Evolutionary conservation across 1,139 yeast species (phyloP).

Genomic region (Pichia sp.): DNA sequence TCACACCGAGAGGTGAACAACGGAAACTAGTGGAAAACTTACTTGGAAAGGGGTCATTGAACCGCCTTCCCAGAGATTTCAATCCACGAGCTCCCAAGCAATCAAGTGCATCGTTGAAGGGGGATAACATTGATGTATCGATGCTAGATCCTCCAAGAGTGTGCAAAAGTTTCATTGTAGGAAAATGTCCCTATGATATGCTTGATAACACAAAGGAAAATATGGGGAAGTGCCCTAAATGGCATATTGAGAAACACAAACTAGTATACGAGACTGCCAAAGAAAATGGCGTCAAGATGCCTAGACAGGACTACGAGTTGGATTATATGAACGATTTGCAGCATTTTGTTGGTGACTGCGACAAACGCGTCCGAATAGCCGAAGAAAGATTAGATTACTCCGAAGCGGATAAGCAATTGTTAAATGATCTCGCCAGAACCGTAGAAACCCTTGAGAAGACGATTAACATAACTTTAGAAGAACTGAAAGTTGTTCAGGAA

Average conservation of each 20-base stretch:
- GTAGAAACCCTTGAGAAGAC: constrained; percentile 63
- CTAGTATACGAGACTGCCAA: constrained; percentile 61
- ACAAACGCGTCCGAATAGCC: constrained; percentile 61
- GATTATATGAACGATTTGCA: constrained; percentile 59
- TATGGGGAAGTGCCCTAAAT: constrained; percentile 72
- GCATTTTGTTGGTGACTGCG: constrained; percentile 59
- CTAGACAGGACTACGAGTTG: constrained; percentile 53
- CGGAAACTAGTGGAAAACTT: constrained; percentile 72
- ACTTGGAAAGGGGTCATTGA: constrained; percentile 65
- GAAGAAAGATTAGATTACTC: constrained; percentile 68
- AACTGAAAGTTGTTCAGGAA: constrained; percentile 1
- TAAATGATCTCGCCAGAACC: constrained; percentile 54
- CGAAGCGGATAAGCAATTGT: constrained; percentile 55
- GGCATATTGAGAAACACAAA: constrained; percentile 74
- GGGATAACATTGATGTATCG: constrained; percentile 4
- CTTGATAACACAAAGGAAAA: constrained; percentile 82
- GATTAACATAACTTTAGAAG: constrained; percentile 67
- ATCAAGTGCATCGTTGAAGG: constrained; percentile 3
- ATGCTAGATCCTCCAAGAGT: constrained; percentile 59
- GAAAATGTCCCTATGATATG: constrained; percentile 81
- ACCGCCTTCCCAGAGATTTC: constrained; percentile 29
- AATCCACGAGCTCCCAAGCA: constrained; percentile 8
- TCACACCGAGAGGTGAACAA: constrained; percentile 62
- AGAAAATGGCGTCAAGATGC: constrained; percentile 53
- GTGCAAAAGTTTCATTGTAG: constrained; percentile 79